These are phyloP conservation scores for Neurospora sp. DNA, from an alignment of 495 filamentous ascomycete species.

Conservation along the genomic window DNA sequence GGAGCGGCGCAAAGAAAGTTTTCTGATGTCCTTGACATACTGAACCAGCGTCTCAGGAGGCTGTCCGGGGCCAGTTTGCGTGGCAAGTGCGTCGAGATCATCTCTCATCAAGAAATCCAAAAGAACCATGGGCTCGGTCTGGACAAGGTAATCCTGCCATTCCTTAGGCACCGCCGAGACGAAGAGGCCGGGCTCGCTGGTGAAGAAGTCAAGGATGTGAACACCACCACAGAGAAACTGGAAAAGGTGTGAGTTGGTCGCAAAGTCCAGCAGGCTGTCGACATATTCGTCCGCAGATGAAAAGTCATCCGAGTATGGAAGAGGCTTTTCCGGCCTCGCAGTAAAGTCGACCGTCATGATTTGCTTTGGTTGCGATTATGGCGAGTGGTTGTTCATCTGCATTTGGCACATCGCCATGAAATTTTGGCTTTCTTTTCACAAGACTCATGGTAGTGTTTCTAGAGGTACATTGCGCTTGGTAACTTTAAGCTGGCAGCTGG, in stretches of 20 bases:
- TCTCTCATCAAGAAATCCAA: constrained; percentile 71
- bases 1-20: constrained; percentile 54
- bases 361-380: neutral
- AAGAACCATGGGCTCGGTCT: constrained; percentile 58
- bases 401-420: neutral
- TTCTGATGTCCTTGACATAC: constrained; percentile 67
- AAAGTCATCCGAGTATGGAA: constrained; percentile 37
- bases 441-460: neutral
- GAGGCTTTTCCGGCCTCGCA: constrained; percentile 30
- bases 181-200: constrained; percentile 69
- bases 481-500: neutral
- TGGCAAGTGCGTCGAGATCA: constrained; percentile 42
- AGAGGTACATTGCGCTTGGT: neutral
- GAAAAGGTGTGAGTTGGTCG: constrained; percentile 64
- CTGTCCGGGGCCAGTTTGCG: constrained; percentile 18
- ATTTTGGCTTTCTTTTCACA: neutral
- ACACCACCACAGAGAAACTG: constrained; percentile 84
- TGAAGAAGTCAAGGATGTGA: constrained; percentile 94
- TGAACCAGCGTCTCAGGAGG: constrained; percentile 59
- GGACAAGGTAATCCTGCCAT: constrained; percentile 70
- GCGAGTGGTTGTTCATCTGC: neutral
- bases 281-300: constrained; percentile 57
- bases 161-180: constrained; percentile 58
- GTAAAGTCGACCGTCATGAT: constrained; percentile 9
- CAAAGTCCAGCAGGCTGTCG: constrained; percentile 65